Evolutionary conservation across 2,329 filamentous ascomycete species (phyloP).

Genomic region (Celoporthe dispersa): DNA sequence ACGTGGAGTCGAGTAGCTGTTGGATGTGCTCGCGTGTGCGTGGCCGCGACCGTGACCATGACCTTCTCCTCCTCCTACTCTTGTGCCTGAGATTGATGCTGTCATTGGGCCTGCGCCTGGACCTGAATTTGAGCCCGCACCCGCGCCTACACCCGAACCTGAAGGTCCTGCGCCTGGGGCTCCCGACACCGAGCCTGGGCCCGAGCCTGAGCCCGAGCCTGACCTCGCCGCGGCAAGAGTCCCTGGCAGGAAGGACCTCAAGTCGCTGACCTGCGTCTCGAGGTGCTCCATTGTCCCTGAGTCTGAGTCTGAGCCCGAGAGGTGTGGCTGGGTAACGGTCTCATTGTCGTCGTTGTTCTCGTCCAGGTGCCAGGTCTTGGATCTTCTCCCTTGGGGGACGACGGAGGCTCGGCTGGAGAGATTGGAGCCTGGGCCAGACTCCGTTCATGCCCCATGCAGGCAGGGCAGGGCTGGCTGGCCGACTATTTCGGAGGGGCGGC

Average conservation of each 20-base stretch:
- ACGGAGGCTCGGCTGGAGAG: neutral
- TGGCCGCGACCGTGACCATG: slow-evolving; percentile 22
- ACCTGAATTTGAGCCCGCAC: neutral
- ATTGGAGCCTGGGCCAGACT: neutral
- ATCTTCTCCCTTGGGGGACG: neutral
- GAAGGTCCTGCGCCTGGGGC: slow-evolving; percentile 7
- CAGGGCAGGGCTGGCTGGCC: neutral
- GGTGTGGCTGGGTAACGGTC: neutral
- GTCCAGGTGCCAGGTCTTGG: neutral
- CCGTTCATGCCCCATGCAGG: neutral
- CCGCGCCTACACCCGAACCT: neutral
- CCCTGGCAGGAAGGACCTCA: slow-evolving; percentile 52
- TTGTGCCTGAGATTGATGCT: neutral
- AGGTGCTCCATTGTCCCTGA: slow-evolving; percentile 54
- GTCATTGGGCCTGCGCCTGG: neutral
- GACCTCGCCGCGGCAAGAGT: slow-evolving; percentile 31
- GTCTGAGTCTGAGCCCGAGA: slow-evolving; percentile 2
- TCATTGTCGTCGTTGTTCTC: slow-evolving; percentile 8
- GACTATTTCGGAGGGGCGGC: neutral
- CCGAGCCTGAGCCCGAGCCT: slow-evolving; percentile 30
- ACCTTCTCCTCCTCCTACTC: neutral
- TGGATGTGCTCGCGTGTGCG: slow-evolving; percentile 2
- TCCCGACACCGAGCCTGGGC: slow-evolving; percentile 34
- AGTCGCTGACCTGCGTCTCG: slow-evolving; percentile 57
- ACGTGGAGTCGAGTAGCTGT: slow-evolving; percentile 32